A percentile compares a stretch with the other conserved stretches of the same genome.
phyloP scores from a whole-genome alignment of 192 early-diverging fungal species.

The Coemansia sp. region DNA sequence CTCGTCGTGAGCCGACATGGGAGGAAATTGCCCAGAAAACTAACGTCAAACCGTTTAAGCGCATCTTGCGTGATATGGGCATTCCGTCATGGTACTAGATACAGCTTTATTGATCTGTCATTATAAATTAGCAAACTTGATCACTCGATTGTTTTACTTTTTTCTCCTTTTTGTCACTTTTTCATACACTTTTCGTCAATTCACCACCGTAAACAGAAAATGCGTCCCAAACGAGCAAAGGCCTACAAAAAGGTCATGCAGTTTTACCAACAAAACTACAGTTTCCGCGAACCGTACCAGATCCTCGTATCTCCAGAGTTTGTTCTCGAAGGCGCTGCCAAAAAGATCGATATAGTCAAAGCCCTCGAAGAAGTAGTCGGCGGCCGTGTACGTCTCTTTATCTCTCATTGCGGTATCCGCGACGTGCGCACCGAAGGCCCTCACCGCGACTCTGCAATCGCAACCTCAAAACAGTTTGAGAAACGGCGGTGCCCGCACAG shows the following conservation, averaged over 20 bases:
- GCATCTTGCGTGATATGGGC: constrained; percentile 51
- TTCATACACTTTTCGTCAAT: no score
- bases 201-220: constrained; percentile 28
- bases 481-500: constrained; percentile 78
- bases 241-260: constrained; percentile 78
- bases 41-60: constrained; percentile 47
- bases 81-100: constrained; percentile 52
- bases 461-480: constrained; percentile 70
- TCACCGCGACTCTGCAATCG: constrained; percentile 60
- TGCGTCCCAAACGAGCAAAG: constrained; percentile 85
- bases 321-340: constrained; percentile 63
- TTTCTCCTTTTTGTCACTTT: no score
- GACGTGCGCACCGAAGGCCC: constrained; percentile 69
- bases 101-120: no score
- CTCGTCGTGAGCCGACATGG: constrained; percentile 30
- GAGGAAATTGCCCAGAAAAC: constrained; percentile 44
- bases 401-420: constrained; percentile 73
- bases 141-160: no score
- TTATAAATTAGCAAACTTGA: no score
- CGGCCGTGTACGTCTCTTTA: constrained; percentile 64
- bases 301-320: constrained; percentile 85
- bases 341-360: constrained; percentile 64
- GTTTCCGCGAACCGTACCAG: constrained; percentile 93
- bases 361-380: constrained; percentile 65
- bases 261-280: constrained; percentile 76